Evolutionary conservation across 805 yeast species (phyloP).

Genomic region (Starmerella sirachaensis): DNA sequence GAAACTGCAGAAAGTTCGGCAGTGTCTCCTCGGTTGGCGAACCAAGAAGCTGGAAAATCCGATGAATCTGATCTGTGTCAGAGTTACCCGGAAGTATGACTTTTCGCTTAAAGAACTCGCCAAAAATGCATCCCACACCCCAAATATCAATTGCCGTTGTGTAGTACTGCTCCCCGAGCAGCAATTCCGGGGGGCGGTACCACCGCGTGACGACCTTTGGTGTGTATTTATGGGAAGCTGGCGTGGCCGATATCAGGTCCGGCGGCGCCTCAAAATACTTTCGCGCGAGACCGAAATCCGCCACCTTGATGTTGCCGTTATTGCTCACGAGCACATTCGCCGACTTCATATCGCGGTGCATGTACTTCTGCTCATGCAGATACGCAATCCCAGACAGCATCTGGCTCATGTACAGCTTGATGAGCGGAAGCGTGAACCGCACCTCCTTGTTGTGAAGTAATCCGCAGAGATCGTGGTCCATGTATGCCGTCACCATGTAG

Average conservation of each 20-base stretch:
- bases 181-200: conserved; percentile 93
- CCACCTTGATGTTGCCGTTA: conserved; percentile 70
- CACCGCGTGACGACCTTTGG: conserved; percentile 88
- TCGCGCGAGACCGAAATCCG: conserved; percentile 93
- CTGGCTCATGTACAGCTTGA: conserved; percentile 74
- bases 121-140: conserved; percentile 96
- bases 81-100: conserved; percentile 80
- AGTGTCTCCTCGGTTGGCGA: conserved; percentile 52
- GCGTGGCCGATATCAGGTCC: conserved; percentile 35
- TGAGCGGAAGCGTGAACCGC: conserved; percentile 47
- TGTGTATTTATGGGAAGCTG: conserved; percentile 36
- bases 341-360: conserved; percentile 90
- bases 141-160: conserved; percentile 95
- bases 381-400: conserved; percentile 68
- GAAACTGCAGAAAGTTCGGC: conserved; percentile 50
- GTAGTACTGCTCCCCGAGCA: conserved; percentile 72
- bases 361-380: conserved; percentile 48
- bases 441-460: conserved; percentile 69
- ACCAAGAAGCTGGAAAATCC: conserved; percentile 72
- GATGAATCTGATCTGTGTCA: conserved; percentile 77
- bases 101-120: conserved; percentile 66
- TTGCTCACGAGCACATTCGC: conserved; percentile 81
- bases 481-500: conserved; percentile 84
- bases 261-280: conserved; percentile 54
- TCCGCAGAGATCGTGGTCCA: conserved; percentile 87